Evolutionary conservation across 139 green algal species (phyloP), one percentile per base, ranked within the genome.

Genomic region (Pleodorina starrii): DNA sequence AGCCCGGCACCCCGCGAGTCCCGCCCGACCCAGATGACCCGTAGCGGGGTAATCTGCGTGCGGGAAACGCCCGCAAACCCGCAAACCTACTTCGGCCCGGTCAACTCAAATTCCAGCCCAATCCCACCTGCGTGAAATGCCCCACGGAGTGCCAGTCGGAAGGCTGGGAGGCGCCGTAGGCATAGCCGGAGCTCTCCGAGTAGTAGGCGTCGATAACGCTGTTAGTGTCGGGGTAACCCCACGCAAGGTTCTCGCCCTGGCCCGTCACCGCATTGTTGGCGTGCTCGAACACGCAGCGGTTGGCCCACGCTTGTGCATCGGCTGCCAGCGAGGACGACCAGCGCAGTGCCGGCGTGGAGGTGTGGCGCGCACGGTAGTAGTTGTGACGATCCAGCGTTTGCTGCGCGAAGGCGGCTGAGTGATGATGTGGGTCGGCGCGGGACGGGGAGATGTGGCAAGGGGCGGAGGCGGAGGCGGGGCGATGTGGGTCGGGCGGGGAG

Each of bases 191-290:
- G 32, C 66, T 66, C 86, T 93, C 90, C 23, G 75, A 44, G 44
- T 93, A 93, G 82, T 75, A 93, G 32, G 83, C 90, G 43, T 90
- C 73, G 27, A 93, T 83, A 9, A 72, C 87, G 40, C 50, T 81
- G 14, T 21, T 60, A 23, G 83, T 21, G 78, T 75, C 86, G 68
- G 66, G 5, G 68, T 89, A 90, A 16, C 90, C 90, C 90, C 90
- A 89, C 32, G 75, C 86, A 36, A 90, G 23, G 86, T 90, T 90
- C 75, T 90, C 86, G 32, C 86, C 86, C 19, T 79, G 17, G 10
- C 59, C 85, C 16, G 17, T 40, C 12, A 19, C 43, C 4, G 59
- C 40, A 32, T 19, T 36, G 17, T 57, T 1, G 0, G 60, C 42
- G 50, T 90, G 86, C 75, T 85, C 81, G 44, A 87, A 88, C 25